Evolutionary conservation across 345 rosid species (phyloP).

Genomic region (Turritis glabra): DNA sequence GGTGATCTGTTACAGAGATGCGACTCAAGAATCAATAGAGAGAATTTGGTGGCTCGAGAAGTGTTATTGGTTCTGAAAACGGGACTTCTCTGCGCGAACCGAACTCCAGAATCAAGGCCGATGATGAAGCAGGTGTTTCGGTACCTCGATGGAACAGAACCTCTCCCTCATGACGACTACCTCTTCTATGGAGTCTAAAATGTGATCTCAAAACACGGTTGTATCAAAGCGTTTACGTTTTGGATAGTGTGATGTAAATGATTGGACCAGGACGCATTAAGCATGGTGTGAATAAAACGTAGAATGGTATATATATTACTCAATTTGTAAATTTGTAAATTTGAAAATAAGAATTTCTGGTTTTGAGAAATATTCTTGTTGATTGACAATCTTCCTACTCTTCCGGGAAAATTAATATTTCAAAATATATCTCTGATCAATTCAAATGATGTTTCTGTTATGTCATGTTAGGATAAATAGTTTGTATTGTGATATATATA

Average conservation of each 20-base stretch:
- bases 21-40: slow-evolving; percentile 38
- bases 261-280: background rate
- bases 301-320: background rate
- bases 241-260: background rate
- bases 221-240: slow-evolving; percentile 1
- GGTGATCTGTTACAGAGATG: slow-evolving; percentile 34
- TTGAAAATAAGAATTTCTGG: background rate
- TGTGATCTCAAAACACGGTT: background rate
- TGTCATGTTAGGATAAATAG: background rate
- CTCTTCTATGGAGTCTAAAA: slow-evolving; percentile 26
- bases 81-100: slow-evolving; percentile 41
- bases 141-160: slow-evolving; percentile 38
- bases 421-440: background rate
- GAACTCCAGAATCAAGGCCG: slow-evolving; percentile 25
- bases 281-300: background rate
- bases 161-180: slow-evolving; percentile 20
- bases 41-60: slow-evolving; percentile 33
- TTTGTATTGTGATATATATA: background rate
- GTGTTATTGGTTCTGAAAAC: slow-evolving; percentile 42
- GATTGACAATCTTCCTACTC: background rate
- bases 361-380: background rate
- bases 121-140: slow-evolving; percentile 38
- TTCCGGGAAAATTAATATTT: background rate
- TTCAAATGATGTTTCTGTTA: background rate
- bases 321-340: slow-evolving; percentile 6